These are phyloP conservation scores for Phaeosphaeriaceae sp. DNA, from an alignment of 2,329 filamentous ascomycete species.

Conservation along the genomic window DNA sequence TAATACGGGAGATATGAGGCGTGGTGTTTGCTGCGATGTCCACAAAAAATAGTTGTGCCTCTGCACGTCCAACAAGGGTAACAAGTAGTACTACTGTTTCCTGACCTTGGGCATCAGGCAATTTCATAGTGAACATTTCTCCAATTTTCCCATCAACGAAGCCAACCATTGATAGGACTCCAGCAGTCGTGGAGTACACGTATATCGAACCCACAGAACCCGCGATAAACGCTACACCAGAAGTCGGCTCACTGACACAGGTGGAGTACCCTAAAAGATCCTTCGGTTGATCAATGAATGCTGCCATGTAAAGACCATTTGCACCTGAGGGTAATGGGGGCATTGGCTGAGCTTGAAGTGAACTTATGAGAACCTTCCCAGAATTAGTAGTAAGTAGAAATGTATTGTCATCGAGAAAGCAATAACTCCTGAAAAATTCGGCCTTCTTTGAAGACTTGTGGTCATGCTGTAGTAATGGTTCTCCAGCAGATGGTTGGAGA, in stretches of 20 bases:
- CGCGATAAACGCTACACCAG: slow-evolving; percentile 53
- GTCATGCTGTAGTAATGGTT: neutral
- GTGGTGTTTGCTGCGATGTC: slow-evolving; percentile 2
- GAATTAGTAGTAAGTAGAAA: slow-evolving; percentile 65
- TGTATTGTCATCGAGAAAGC: slow-evolving; percentile 62
- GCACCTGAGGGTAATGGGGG: neutral
- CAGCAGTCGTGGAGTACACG: slow-evolving; percentile 35
- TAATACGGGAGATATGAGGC: slow-evolving; percentile 3
- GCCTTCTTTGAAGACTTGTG: slow-evolving; percentile 31
- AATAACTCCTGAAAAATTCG: slow-evolving; percentile 65
- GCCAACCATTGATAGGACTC: slow-evolving; percentile 31
- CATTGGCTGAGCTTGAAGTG: slow-evolving; percentile 6
- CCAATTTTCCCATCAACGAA: slow-evolving; percentile 49
- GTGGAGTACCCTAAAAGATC: slow-evolving; percentile 58
- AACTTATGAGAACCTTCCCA: slow-evolving; percentile 62
- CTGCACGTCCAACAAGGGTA: slow-evolving; percentile 45
- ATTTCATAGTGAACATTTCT: slow-evolving; percentile 42
- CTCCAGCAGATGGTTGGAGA: neutral
- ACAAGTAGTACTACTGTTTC: slow-evolving; percentile 43
- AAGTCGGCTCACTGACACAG: slow-evolving; percentile 45
- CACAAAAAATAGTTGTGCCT: slow-evolving; percentile 41
- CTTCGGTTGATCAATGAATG: slow-evolving; percentile 38
- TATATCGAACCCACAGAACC: slow-evolving; percentile 54
- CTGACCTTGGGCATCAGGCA: neutral
- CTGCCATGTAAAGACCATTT: slow-evolving; percentile 23